Base-by-base conservation (phyloP, 345 rosid genomes). In the Dimocarpus longan region DNA sequence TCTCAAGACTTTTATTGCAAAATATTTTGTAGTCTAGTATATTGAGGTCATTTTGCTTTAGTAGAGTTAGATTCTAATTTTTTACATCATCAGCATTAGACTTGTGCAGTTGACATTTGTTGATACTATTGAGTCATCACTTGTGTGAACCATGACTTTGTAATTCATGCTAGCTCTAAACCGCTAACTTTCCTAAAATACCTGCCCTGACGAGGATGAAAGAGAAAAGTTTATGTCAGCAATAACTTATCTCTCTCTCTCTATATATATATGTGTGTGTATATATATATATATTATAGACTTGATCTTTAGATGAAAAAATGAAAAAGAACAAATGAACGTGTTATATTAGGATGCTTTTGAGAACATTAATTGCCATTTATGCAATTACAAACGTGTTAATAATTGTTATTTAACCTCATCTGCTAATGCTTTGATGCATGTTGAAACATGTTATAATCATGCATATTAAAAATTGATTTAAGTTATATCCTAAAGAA, bases 271-370 rank as follows among this genome's bases (percentile, higher is more conserved):
- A 26, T 24, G 15, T 73, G 11, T 40, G 22, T 75, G 54, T 32
- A 64, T 65, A 12, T 26, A 0, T 26, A 26, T 26, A 26, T 26
- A 26, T 26, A 26, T 24, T 65, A 12, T 32, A 18, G 28, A 26
- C 44, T 16, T 75, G 4, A 26, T 60, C 28, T 62, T 16, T 42
- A 6, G 59, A 39, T 71, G n/a, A 64, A n/a, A 6, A 60, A 57
- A n/a, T 6, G 28, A n/a, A 26, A 18, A 64, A 8, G 68, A 32
- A 26, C 12, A 40, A 65, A 16, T 43, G 8, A 8, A 8, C 5
- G 10, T 74, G 77, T 9, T 74, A 74, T 74, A 32, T 32, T 32
- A 52, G 19, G 8, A 50, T 76, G 39, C 21, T 18, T 57, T 39
- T 39, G 48, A 32, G 46, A 59, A 64, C 28, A 44, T 44, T 9